Conservation (phyloP, 1,139 yeast genomes). For the Debaryomyces psychrophilus region DNA sequence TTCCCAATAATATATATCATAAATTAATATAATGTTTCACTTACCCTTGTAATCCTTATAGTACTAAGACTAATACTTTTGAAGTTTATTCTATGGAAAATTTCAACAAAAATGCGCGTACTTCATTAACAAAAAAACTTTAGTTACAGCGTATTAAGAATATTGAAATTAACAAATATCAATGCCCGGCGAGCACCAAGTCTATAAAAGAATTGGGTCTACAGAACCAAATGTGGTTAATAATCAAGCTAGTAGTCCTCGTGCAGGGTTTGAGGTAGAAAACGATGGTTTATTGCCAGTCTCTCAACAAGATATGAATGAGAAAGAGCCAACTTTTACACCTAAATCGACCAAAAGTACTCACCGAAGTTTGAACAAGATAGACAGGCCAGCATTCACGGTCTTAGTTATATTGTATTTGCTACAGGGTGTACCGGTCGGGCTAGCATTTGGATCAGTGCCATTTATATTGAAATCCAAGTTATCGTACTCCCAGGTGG, state of each 20-base stretch:
- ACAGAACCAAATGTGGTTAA: slow-evolving; percentile 14
- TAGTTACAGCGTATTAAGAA: background rate
- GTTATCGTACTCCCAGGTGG: slow-evolving; percentile 86
- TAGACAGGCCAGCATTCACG: slow-evolving; percentile 71
- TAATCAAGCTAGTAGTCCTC: slow-evolving; percentile 24
- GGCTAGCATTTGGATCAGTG: slow-evolving; percentile 92
- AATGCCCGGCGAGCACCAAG: slow-evolving; percentile 8
- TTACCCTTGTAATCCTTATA: background rate
- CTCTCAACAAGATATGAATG: slow-evolving; percentile 26
- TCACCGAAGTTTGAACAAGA: slow-evolving; percentile 30
- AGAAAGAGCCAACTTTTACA: slow-evolving; percentile 15
- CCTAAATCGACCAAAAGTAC: slow-evolving; percentile 10
- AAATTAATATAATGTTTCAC: slow-evolving; percentile 7
- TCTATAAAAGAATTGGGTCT: slow-evolving; percentile 8
- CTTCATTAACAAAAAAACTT: background rate
- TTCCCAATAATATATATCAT: slow-evolving; percentile 8
- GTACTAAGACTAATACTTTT: no score
- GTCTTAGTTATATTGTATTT: slow-evolving; percentile 73
- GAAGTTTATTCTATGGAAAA: background rate
- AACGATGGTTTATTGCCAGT: slow-evolving; percentile 43
- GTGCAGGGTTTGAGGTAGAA: slow-evolving; percentile 33
- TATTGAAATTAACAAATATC: background rate
- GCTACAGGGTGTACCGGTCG: slow-evolving; percentile 94
- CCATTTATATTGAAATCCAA: slow-evolving; percentile 86
- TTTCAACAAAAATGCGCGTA: background rate